These are phyloP conservation scores for Harringtonia lauricola DNA, from an alignment of 2,329 filamentous ascomycete species.

Conservation along the genomic window DNA sequence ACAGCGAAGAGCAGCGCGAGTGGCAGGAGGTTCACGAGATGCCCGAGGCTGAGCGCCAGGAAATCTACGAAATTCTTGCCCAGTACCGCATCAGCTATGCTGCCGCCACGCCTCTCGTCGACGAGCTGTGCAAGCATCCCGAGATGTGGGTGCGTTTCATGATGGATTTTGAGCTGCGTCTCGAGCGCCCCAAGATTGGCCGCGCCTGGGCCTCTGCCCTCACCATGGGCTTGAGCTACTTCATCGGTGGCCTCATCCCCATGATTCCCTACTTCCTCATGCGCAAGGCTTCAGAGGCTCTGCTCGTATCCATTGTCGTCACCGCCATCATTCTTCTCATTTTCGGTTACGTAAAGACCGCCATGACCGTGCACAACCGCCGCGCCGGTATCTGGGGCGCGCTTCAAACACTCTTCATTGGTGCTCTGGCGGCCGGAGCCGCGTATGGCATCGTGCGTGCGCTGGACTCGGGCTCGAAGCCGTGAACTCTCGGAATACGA, in stretches of 20 bases:
- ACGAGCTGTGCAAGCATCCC: constrained; percentile 35
- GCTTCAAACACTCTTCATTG: constrained; percentile 53
- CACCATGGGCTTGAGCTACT: constrained; percentile 59
- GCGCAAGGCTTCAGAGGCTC: constrained; percentile 29
- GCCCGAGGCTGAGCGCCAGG: constrained; percentile 32
- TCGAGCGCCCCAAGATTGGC: constrained; percentile 31
- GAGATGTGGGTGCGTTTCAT: constrained; percentile 44
- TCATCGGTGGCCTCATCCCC: constrained; percentile 60
- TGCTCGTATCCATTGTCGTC: constrained; percentile 48
- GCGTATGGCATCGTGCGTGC: constrained; percentile 51
- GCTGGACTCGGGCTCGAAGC: constrained; percentile 28
- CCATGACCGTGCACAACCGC: constrained; percentile 38
- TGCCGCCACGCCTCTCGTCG: constrained; percentile 33
- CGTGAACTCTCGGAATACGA: neutral
- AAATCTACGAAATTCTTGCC: constrained; percentile 35
- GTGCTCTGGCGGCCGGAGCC: constrained; percentile 53
- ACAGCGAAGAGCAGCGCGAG: constrained; percentile 36
- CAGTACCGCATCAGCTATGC: constrained; percentile 32
- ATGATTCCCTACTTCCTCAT: constrained; percentile 59
- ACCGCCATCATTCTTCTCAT: constrained; percentile 49
- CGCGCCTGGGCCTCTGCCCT: constrained; percentile 44
- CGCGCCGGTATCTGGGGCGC: constrained; percentile 46
- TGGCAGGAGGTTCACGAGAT: constrained; percentile 25
- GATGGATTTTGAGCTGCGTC: constrained; percentile 46
- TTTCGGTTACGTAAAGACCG: constrained; percentile 58